Evolutionary conservation across 23 red algal species (phyloP).

Genomic region (Cyanidiococcus yangmingshanensis): DNA sequence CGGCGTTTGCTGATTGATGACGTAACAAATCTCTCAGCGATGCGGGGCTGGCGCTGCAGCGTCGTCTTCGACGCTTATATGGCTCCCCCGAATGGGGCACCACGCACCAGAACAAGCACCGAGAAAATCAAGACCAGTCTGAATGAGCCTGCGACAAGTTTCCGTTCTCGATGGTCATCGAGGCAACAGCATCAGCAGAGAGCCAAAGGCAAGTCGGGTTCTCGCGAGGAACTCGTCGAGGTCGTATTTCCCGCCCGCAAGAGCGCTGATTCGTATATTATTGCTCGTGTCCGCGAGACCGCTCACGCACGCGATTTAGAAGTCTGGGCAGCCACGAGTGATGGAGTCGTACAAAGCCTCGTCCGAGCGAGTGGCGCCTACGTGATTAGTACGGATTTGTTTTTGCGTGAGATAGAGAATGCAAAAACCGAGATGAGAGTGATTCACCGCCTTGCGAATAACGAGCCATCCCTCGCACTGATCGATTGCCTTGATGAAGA

Average conservation of each 20-base stretch:
- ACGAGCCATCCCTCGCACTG: background rate
- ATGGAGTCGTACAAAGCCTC: background rate
- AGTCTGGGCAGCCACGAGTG: background rate
- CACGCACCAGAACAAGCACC: background rate
- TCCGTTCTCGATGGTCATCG: background rate
- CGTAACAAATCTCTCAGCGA: background rate
- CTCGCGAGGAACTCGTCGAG: background rate
- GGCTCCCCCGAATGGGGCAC: background rate
- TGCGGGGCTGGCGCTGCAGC: background rate
- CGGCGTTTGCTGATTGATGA: background rate
- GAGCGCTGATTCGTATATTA: background rate
- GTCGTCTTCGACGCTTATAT: background rate
- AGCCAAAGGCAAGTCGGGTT: background rate
- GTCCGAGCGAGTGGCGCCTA: background rate
- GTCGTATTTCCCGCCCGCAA: background rate
- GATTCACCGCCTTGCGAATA: background rate
- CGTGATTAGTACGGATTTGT: background rate
- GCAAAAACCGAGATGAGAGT: background rate
- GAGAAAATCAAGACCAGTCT: background rate
- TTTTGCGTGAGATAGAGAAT: background rate
- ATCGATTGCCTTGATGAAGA: background rate
- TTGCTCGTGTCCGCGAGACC: background rate
- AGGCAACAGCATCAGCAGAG: background rate
- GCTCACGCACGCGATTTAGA: background rate
- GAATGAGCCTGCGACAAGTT: background rate